phyloP scores from a whole-genome alignment of 2,329 filamentous ascomycete genomes.

The Penicillium paneum region DNA sequence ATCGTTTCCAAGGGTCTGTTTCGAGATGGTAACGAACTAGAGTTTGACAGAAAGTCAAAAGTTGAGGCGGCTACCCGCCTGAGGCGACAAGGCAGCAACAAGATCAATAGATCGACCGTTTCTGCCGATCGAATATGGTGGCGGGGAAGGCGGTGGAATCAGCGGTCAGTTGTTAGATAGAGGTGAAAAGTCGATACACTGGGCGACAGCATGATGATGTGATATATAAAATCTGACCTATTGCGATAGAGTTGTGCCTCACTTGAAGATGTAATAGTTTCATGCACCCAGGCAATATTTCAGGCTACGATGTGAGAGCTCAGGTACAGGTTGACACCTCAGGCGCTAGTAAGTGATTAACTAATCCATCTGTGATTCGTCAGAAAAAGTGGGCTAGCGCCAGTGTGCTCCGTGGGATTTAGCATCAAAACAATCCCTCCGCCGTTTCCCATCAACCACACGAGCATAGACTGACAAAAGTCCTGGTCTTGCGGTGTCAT shows the following conservation, averaged over 20 bases:
- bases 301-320: background rate
- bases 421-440: slow-evolving; percentile 73
- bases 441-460: slow-evolving; percentile 22
- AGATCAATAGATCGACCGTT: slow-evolving; percentile 2
- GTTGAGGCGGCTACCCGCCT: background rate
- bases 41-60: too few relatives aligned
- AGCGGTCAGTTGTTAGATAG: background rate
- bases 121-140: background rate
- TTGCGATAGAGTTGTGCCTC: background rate
- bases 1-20: too few relatives aligned
- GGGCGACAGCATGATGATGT: background rate
- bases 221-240: background rate
- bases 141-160: background rate
- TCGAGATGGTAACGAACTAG: too few relatives aligned
- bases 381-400: slow-evolving; percentile 15
- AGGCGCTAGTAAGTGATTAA: slow-evolving; percentile 19
- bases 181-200: background rate
- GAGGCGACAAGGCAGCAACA: background rate
- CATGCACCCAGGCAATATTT: background rate
- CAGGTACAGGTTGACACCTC: background rate
- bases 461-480: slow-evolving; percentile 16
- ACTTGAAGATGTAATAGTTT: background rate
- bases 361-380: slow-evolving; percentile 52
- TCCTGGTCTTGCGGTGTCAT: slow-evolving; percentile 13
- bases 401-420: slow-evolving; percentile 27